Base-by-base conservation (phyloP, 768 basidiomycete species). In the Rhodotorula graminis region DNA sequence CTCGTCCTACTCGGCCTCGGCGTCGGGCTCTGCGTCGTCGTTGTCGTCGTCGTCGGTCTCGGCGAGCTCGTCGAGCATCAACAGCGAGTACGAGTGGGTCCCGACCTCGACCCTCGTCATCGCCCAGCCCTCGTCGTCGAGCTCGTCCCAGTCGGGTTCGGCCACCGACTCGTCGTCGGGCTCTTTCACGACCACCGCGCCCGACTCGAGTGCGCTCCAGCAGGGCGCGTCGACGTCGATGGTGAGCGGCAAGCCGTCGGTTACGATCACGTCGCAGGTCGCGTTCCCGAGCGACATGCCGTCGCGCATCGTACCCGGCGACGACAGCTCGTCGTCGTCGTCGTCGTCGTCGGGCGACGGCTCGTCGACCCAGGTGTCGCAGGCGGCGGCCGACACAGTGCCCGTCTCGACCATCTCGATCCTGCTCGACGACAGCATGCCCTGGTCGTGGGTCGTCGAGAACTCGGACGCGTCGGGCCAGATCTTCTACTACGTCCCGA, bases 401-500 rank as follows among this genome's bases (percentile, higher is more conserved):
- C 57, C 75, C 52, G 69, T 71, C 37, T 83, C 84, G 19, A 70
- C 88, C 71, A 86, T 92, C 80, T 89, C 85, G 64, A 77, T 94
- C 53, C 77, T 91, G 72, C 89, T 92, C 80, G 84, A 87, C 65
- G 59, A 77, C 9, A 77, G 70, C 2, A 82, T 93, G 70, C 85
- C 84, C 68, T 94, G 92, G 92, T 29, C 76, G 0, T 91, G 88
- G 75, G 89, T 93, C 9, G 86, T 87, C 53, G 74, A 75, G 23
- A 87, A 83, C 70, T 70, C 81, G 15, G 83, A 88, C 66, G 85
- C 90, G 1, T 84, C 86, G 5, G 88, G 85, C 61, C 91, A 97
- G 82, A 84, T 98, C 56, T 90, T 97, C 78, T 86, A 85, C 21
- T 89, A 84, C 77, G 82, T 89, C 66, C 91, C 92, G 2, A 40